Base-by-base conservation (phyloP, 2,329 filamentous ascomycete genomes). In the Corynespora cassiicola region DNA sequence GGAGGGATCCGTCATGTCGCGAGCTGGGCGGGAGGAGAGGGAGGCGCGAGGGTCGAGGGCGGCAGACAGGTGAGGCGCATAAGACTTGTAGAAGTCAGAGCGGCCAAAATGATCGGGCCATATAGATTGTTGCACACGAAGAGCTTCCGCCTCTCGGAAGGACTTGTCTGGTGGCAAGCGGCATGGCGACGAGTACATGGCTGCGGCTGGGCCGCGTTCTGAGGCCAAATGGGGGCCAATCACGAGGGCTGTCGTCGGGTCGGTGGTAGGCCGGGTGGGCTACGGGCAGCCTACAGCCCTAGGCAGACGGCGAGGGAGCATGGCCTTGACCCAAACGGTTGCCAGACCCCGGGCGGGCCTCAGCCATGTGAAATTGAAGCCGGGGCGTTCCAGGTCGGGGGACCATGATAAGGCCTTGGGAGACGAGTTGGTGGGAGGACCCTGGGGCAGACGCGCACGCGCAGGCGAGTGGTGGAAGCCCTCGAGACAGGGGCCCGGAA, bases 291-390 rank as follows among this genome's bases (percentile, higher is more conserved):
- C n/a, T n/a, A n/a, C n/a, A n/a, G n/a, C n/a, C n/a, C n/a, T 24
- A 32, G 25, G 35, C 31, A 22, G 34, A 30, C 37, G 30, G 29
- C 33, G 29, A 41, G 30, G 17, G 20, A 42, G 20, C 43, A 39
- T 44, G 36, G 46, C 22, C 17, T 57, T 55, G 50, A 48, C 58
- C 58, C 45, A 47, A 57, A 58, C 39, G 45, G 50, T 49, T 41
- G 47, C 45, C 44, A 42, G 38, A 47, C 41, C 42, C 41, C 59
- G 56, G 50, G 56, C 45, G 49, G 43, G 44, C 52, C 47, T 47
- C 48, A 45, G 47, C 60, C 55, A 60, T 61, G 54, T 63, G 57
- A 59, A 48, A 56, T 52, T 47, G 45, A 43, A 46, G 47, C 52
- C 55, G 42, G 61, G 58, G 52, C 35, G 21, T 39, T 43, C 55